These are phyloP conservation scores for Emmonsiellopsis sp. DNA, from an alignment of 2,329 filamentous ascomycete genomes.

Conservation along the genomic window DNA sequence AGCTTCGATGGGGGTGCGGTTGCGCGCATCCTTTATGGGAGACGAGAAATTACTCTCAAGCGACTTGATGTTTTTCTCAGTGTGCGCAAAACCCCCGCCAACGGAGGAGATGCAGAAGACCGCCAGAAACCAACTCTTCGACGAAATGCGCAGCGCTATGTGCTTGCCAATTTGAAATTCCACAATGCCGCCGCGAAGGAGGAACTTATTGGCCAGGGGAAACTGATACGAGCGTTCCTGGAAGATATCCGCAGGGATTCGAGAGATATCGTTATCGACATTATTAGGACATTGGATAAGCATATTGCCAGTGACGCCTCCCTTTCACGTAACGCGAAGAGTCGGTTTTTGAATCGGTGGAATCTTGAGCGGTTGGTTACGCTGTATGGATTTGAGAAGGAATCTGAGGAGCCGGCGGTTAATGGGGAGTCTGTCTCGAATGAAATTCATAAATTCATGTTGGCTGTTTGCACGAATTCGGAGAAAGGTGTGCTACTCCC, in stretches of 20 bases:
- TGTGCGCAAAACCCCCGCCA: conserved; percentile 46
- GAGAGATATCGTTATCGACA: conserved; percentile 63
- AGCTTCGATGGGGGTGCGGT: conserved; percentile 76
- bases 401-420: conserved; percentile 36
- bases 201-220: conserved; percentile 69
- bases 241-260: conserved; percentile 71
- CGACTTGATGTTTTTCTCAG: conserved; percentile 72
- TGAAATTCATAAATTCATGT: conserved; percentile 65
- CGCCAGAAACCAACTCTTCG: conserved; percentile 66
- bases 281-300: conserved; percentile 60
- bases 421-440: conserved; percentile 49
- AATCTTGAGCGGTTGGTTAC: conserved; percentile 63
- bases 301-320: conserved; percentile 67
- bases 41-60: conserved; percentile 69
- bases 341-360: conserved; percentile 63
- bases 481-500: conserved; percentile 66
- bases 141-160: conserved; percentile 71
- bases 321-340: conserved; percentile 65
- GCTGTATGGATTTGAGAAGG: conserved; percentile 52
- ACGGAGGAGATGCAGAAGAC: conserved; percentile 52
- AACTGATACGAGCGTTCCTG: conserved; percentile 61
- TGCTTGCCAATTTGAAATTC: conserved; percentile 70
- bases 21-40: conserved; percentile 67
- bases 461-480: conserved; percentile 64
- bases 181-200: conserved; percentile 68